phyloP scores from a whole-genome alignment of 1,284 basidiomycete species.

The Athelia psychrophila region DNA sequence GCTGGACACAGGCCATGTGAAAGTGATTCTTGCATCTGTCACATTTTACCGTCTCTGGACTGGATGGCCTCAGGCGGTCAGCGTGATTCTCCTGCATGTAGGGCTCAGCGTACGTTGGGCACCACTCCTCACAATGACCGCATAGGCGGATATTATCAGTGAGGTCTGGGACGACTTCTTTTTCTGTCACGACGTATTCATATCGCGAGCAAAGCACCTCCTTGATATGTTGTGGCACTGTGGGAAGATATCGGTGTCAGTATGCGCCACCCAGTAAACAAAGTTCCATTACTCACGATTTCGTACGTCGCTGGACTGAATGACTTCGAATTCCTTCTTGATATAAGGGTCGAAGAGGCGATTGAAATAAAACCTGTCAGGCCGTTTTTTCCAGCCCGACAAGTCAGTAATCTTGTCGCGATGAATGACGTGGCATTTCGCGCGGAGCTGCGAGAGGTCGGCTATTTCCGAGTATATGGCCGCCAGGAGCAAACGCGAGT shows the following conservation, averaged over 20 bases:
- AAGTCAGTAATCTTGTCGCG: conserved; percentile 93
- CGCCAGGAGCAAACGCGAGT: conserved; percentile 87
- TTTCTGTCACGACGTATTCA: conserved; percentile 94
- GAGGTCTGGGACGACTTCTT: conserved; percentile 88
- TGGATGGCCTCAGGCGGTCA: conserved; percentile 32
- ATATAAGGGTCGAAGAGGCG: conserved; percentile 96
- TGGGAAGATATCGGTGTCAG: conserved; percentile 10
- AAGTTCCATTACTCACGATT: conserved; percentile 67
- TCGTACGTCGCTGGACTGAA: conserved; percentile 81
- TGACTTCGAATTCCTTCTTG: conserved; percentile 97
- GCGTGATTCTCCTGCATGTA: no score
- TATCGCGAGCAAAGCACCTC: conserved; percentile 80
- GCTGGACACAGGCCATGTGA: conserved; percentile 93
- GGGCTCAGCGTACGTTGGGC: conserved; percentile 62
- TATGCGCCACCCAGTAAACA: conserved; percentile 18
- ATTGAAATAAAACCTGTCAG: conserved; percentile 94
- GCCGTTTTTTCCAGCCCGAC: conserved; percentile 91
- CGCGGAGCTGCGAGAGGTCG: conserved; percentile 88
- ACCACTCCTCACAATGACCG: conserved; percentile 86
- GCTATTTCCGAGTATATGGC: conserved; percentile 96
- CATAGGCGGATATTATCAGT: conserved; percentile 87
- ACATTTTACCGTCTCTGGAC: conserved; percentile 89
- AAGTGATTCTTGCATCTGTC: conserved; percentile 93
- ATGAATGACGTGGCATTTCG: conserved; percentile 91
- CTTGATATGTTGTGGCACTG: conserved; percentile 81